These are phyloP conservation scores for Fomes fomentarius DNA, from an alignment of 1,284 basidiomycete genomes.

Conservation along the genomic window DNA sequence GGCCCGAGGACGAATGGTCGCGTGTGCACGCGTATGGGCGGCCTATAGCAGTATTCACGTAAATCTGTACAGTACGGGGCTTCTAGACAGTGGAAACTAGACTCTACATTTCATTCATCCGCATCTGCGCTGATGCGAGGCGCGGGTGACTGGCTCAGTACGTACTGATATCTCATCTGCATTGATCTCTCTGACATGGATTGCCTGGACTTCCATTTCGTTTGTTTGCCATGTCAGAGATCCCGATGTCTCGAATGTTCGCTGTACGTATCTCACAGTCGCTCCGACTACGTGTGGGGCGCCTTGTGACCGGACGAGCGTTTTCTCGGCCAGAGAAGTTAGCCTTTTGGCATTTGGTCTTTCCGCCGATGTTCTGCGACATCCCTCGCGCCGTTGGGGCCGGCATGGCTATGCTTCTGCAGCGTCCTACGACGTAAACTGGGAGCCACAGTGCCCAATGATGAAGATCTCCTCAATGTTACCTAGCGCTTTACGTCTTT, in stretches of 20 bases:
- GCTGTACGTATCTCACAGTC: no score
- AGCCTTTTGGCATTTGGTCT: no score
- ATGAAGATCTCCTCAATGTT: no score
- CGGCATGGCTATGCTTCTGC: no score
- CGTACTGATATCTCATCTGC: conserved; percentile 4
- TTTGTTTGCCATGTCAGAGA: not conserved
- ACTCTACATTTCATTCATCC: not conserved
- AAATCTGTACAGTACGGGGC: conserved; percentile 22
- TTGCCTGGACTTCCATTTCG: no score
- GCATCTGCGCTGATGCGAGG: not conserved
- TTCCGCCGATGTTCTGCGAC: not conserved
- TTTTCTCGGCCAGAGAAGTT: no score
- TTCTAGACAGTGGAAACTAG: conserved; percentile 4
- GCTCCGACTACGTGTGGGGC: no score
- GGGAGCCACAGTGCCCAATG: no score
- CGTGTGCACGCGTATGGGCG: not conserved
- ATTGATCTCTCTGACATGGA: not conserved
- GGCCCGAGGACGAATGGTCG: not conserved
- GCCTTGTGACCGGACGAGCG: no score
- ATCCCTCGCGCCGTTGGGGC: no score
- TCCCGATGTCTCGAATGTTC: no score
- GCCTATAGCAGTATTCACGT: conserved; percentile 17
- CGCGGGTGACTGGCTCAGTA: conserved; percentile 4
- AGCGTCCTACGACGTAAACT: no score
- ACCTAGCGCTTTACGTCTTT: not conserved